A percentile compares a stretch with the other conserved stretches of the same genome.
Evolutionary conservation across 768 basidiomycete genomes (phyloP).

Genomic region (Amylocystis lapponica): DNA sequence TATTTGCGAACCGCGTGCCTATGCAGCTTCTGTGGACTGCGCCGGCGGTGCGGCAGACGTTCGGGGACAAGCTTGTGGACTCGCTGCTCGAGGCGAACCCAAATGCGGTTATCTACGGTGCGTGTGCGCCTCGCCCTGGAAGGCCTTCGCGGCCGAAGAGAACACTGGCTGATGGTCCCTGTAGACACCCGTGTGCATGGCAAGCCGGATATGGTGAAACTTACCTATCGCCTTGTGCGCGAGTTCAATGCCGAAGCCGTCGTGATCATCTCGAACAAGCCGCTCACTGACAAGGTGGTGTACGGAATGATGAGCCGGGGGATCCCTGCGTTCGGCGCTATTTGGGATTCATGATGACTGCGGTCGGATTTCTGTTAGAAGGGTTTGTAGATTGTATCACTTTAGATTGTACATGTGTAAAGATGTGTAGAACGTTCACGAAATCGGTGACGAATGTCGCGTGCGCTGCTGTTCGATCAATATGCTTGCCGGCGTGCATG

Average conservation of each 20-base stretch:
- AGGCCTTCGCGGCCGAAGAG: too few species aligned
- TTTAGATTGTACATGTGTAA: too few species aligned
- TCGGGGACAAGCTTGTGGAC: slow-evolving; percentile 56
- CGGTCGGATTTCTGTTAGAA: not conserved
- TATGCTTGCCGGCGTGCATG: too few species aligned
- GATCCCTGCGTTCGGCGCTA: slow-evolving; percentile 57
- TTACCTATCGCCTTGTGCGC: slow-evolving; percentile 29
- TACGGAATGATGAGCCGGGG: slow-evolving; percentile 56
- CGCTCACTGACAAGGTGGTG: slow-evolving; percentile 49
- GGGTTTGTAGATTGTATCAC: too few species aligned
- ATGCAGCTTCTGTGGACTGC: slow-evolving; percentile 59
- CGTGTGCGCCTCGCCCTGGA: slow-evolving; percentile 9
- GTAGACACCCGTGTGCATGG: slow-evolving; percentile 30
- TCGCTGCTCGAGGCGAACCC: slow-evolving; percentile 46
- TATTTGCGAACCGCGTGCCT: slow-evolving; percentile 45
- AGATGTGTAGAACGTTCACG: too few species aligned
- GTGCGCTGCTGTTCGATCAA: too few species aligned
- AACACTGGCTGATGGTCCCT: not conserved
- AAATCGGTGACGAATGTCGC: too few species aligned
- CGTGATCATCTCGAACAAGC: slow-evolving; percentile 54
- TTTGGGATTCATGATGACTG: slow-evolving; percentile 46
- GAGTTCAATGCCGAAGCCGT: slow-evolving; percentile 42
- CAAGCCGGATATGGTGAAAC: slow-evolving; percentile 32
- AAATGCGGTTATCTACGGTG: slow-evolving; percentile 53
- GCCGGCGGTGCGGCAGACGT: slow-evolving; percentile 54